Percentiles rank a stretch among this genome's conserved stretches.
Evolutionary conservation across 768 basidiomycete genomes (phyloP).

Genomic region (Suillus paluster): DNA sequence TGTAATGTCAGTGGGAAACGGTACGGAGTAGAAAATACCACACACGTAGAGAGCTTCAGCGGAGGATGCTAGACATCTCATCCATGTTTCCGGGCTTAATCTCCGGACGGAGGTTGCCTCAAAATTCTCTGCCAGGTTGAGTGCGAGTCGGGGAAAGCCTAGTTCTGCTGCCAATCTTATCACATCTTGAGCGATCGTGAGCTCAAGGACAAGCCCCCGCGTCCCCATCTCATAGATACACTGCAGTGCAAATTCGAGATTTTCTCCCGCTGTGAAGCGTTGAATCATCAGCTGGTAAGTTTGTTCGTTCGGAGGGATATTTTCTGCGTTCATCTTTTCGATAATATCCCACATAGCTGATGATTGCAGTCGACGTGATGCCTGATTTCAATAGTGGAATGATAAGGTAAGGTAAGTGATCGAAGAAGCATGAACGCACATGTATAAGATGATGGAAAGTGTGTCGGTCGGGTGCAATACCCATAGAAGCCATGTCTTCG

Average conservation of each 20-base stretch:
- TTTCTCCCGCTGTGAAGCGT: conserved; percentile 47
- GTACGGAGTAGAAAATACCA: conserved; percentile 16
- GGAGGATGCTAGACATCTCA: conserved; percentile 65
- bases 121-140: conserved; percentile 68
- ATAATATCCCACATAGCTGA: conserved; percentile 53
- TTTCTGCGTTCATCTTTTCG: conserved; percentile 56
- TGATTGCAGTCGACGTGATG: conserved; percentile 44
- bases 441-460: conserved; percentile 65
- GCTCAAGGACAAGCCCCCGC: conserved; percentile 52
- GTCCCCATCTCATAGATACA: conserved; percentile 61
- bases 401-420: not conserved
- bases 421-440: conserved; percentile 42
- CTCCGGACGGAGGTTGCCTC: conserved; percentile 59
- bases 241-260: conserved; percentile 70
- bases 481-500: conserved; percentile 65
- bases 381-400: conserved; percentile 40
- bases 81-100: conserved; percentile 62
- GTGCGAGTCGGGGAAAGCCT: conserved; percentile 66
- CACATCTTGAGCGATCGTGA: conserved; percentile 53
- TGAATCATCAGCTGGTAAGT: conserved; percentile 60
- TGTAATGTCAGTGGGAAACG: conserved; percentile 1
- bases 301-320: conserved; percentile 51
- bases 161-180: conserved; percentile 56
- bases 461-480: conserved; percentile 51
- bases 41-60: conserved; percentile 73